These are phyloP conservation scores for Eragrostis tef DNA, from an alignment of 202 grass and related monocot genomes.

Conservation along the genomic window DNA sequence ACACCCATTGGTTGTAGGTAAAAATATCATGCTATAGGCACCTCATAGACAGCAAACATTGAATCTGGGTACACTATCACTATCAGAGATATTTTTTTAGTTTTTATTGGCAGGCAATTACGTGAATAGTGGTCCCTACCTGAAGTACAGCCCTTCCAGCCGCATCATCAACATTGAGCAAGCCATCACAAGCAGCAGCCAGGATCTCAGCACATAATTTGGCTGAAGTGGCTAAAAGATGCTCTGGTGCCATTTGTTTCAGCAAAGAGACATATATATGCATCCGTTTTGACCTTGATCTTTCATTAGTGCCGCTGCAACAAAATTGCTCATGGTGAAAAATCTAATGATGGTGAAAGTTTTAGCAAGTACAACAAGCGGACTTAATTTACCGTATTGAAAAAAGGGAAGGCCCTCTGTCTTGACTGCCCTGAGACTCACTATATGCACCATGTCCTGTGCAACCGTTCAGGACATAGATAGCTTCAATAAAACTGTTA, in stretches of 20 bases:
- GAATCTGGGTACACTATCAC: background rate
- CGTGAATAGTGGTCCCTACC: constrained; percentile 49
- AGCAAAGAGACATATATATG: constrained; percentile 91
- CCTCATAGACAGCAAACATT: background rate
- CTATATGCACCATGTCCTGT: constrained; percentile 55
- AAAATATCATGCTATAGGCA: background rate
- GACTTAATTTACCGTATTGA: constrained; percentile 60
- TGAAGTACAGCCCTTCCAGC: constrained; percentile 84
- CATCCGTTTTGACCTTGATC: constrained; percentile 79
- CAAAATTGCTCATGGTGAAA: constrained; percentile 16
- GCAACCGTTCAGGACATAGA: constrained; percentile 78
- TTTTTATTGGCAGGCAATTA: background rate
- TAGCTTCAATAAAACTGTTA: constrained; percentile 99
- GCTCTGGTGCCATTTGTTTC: constrained; percentile 98
- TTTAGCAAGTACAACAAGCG: constrained; percentile 1
- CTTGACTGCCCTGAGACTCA: constrained; percentile 55
- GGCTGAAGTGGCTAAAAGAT: constrained; percentile 93
- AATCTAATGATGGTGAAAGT: constrained; percentile 28
- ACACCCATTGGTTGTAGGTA: background rate
- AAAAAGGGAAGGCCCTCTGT: constrained; percentile 61
- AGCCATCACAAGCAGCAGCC: constrained; percentile 87
- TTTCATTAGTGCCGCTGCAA: constrained; percentile 80
- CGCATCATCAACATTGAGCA: constrained; percentile 77
- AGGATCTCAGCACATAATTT: constrained; percentile 96
- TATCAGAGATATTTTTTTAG: background rate